Evolutionary conservation across 179 eudicot genomes (phyloP), one percentile per base, ranked within the genome.

Genomic region (Spergularia azorica): DNA sequence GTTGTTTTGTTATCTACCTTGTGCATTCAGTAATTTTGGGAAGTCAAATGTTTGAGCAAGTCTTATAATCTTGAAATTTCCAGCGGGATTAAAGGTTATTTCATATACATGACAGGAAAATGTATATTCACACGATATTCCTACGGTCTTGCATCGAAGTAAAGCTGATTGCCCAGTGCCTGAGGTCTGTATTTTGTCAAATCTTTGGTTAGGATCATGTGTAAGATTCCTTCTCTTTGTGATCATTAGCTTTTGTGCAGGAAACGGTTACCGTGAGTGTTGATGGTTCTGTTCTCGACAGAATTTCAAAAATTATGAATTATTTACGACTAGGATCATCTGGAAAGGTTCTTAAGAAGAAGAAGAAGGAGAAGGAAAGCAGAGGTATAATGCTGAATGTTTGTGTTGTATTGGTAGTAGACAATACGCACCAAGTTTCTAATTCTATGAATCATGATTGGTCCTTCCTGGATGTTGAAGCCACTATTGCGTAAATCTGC

Each of bases 261-360:
- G 99, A 95, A 87, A 91, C 91, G 93, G 97, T 95, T 67, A 91
- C 97, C 43, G 99, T 93, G 41, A 93, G 88, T 80, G 97, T 95
- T 79, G 99, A 95, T 90, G 95, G 97, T 75, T 91, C 97, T 76
- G 99, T 95, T 81, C 89, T 95, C 48, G 99, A 95, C 71, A 94
- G 95, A 69, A 95, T 95, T 77, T 92, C 92, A 68, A 95, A 95
- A 87, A 93, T 95, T 67, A 93, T 95, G 97, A 89, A 97, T 54
- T 95, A 95, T 84, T 94, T 95, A 65, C 99, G 99, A 65, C 90
- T 93, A 74, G 99, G 99, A 81, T 93, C 99, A 79, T 95, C 99
- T 55, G 99, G 99, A 71, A 95, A 95, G 83, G 94, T 95, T 84
- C 87, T 95, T 71, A 95, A 95, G 90, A 95, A 95, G 86, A 95